Conservation (phyloP, 805 yeast genomes). For the Blastobotrys peoriensis region DNA sequence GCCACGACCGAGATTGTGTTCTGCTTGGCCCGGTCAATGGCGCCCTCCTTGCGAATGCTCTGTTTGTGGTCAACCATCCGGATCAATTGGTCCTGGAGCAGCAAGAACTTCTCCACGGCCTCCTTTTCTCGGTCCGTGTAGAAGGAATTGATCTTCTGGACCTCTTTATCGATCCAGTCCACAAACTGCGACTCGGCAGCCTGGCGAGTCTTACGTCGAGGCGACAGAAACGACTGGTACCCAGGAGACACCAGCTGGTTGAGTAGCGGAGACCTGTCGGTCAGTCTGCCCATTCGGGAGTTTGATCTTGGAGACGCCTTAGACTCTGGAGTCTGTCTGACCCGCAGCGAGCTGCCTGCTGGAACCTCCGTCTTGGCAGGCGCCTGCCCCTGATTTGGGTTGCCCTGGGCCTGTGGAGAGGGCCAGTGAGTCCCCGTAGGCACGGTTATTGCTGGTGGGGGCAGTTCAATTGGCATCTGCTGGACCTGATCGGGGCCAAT, state of each 20-base stretch:
- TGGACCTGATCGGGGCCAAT: too few species aligned
- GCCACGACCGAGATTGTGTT: conserved; percentile 5
- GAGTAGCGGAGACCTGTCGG: conserved; percentile 24
- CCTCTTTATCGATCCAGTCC: conserved; percentile 62
- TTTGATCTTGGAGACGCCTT: too few species aligned
- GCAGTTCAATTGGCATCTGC: too few species aligned
- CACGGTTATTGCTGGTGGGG: too few species aligned
- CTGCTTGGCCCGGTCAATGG: conserved; percentile 10
- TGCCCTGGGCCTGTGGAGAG: too few species aligned
- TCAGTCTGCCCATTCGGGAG: too few species aligned
- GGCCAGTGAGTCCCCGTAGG: too few species aligned
- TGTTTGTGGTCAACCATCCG: conserved; percentile 49
- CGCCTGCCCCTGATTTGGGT: too few species aligned
- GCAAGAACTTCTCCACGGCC: conserved; percentile 50
- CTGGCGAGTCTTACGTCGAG: conserved; percentile 1
- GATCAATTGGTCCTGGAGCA: conserved; percentile 63
- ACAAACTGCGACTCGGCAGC: conserved; percentile 43
- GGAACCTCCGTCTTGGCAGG: too few species aligned
- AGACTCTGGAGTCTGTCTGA: too few species aligned
- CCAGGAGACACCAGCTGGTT: conserved; percentile 10
- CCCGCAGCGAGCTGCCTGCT: too few species aligned
- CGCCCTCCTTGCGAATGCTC: conserved; percentile 4
- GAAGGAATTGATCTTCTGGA: conserved; percentile 54
- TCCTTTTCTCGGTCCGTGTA: conserved; percentile 56
- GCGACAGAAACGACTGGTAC: conserved; percentile 2